phyloP scores from a whole-genome alignment of 2,329 filamentous ascomycete genomes.

The Cordyceps tenuipes region DNA sequence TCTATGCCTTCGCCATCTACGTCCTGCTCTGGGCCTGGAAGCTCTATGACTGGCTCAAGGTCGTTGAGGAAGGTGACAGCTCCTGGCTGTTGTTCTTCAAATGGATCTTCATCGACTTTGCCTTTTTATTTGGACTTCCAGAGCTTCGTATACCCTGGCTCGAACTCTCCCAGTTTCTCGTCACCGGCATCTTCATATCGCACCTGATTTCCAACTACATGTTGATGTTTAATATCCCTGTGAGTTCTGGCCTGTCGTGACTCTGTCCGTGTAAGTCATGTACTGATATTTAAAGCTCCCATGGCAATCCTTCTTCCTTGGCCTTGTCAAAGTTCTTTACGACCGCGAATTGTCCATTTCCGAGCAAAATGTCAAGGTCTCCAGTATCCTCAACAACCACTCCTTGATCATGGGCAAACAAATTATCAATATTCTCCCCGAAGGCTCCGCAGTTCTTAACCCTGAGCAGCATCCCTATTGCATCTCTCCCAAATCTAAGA shows the following conservation, averaged over 20 bases:
- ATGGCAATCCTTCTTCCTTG: constrained; percentile 62
- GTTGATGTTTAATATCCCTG: constrained; percentile 85
- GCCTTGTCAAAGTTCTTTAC: constrained; percentile 72
- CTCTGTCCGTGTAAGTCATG: background rate
- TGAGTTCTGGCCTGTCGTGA: constrained; percentile 29
- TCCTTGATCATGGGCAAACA: constrained; percentile 93
- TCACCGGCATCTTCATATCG: constrained; percentile 59
- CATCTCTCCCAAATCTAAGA: constrained; percentile 54
- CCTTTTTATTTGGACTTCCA: constrained; percentile 81
- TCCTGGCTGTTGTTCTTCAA: constrained; percentile 91
- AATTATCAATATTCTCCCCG: constrained; percentile 94
- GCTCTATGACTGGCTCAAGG: constrained; percentile 73
- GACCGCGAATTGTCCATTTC: constrained; percentile 89
- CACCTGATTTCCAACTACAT: constrained; percentile 72
- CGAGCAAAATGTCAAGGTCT: constrained; percentile 85
- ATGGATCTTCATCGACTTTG: constrained; percentile 80
- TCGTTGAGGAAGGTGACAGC: constrained; percentile 73
- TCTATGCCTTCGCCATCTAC: constrained; percentile 80
- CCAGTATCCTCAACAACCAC: constrained; percentile 79
- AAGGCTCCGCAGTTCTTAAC: constrained; percentile 89
- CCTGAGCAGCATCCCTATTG: constrained; percentile 76
- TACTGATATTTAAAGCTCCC: constrained; percentile 48
- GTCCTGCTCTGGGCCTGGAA: constrained; percentile 69
- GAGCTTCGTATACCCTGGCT: constrained; percentile 91
- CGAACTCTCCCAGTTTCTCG: constrained; percentile 73